Evolutionary conservation across 345 rosid genomes (phyloP), one percentile per base, ranked within the genome.

Genomic region (Salix exigua): DNA sequence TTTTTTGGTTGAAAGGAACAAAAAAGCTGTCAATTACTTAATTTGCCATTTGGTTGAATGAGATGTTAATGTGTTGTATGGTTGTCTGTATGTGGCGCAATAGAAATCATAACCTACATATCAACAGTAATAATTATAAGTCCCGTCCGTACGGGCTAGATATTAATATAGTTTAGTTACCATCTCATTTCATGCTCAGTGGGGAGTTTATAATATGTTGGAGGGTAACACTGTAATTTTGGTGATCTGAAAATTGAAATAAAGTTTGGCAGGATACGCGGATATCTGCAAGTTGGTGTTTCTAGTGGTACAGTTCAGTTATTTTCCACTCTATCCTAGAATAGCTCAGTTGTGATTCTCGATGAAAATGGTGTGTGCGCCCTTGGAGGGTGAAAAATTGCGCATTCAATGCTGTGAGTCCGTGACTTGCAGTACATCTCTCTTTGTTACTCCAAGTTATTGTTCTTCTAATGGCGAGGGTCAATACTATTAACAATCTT

Each of bases 341-440:
- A 37, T 25, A 67, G 40, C 63, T 69, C 51, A 31, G 70, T 37
- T 76, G 66, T 48, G 68, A 63, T 14, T 84, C 77, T 71, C 76
- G 75, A 72, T 70, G 77, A 61, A 58, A 78, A 64, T 75, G 78
- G 67, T 21, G 65, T 50, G 81, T 70, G 83, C 80, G 82, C 87
- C 86, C 74, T 17, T 61, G 61, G 50, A 33, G 8, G 30, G 51
- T 46, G 70, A 55, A 76, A 63, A 26, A 23, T 33, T 71, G 53
- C 44, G 53, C 72, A 37, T 61, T 76, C 48, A 35, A 21, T 70
- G 74, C 21, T 68, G 31, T 68, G 68, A 40, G 40, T 73, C 18
- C 37, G 19, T 76, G 73, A 33, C 46, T 51, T 66, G 14, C 33
- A 75, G 42, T 80, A 9, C 35, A n/a, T 7, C 1, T 46, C 69